Percentiles rank a stretch among this genome's conserved stretches.
These are phyloP conservation scores for Conticribra guillardii DNA, from an alignment of 108 stramenopile genomes.

Conservation along the genomic window DNA sequence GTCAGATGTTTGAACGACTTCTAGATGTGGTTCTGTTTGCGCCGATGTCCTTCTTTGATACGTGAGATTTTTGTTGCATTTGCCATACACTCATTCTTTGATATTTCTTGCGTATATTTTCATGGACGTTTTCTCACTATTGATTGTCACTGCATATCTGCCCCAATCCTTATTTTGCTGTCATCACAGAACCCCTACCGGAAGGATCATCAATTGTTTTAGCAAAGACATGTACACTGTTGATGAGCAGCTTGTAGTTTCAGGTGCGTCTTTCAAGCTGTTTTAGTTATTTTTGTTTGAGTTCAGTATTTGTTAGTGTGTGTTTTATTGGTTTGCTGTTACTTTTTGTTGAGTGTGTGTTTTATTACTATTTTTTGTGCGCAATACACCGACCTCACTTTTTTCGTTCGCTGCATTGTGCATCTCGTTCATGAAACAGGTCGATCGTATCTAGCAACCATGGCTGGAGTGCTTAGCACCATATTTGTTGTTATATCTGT, in stretches of 20 bases:
- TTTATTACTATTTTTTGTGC: too few relatives aligned
- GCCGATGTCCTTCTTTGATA: constrained; percentile 91
- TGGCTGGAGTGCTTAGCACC: constrained; percentile 72
- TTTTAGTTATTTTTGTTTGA: too few relatives aligned
- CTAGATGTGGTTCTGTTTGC: constrained; percentile 72
- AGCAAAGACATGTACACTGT: constrained; percentile 92
- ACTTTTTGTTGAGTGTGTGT: too few relatives aligned
- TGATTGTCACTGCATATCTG: too few relatives aligned
- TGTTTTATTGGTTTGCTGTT: too few relatives aligned
- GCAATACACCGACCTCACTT: too few relatives aligned
- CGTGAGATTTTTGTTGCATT: constrained; percentile 23
- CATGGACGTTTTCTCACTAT: too few relatives aligned
- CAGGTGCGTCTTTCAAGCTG: too few relatives aligned
- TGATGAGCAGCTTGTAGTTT: constrained; percentile 85
- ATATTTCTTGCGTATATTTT: too few relatives aligned
- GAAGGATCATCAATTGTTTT: constrained; percentile 80
- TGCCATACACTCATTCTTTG: neutral
- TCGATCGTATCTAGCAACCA: constrained; percentile 72
- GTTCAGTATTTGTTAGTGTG: too few relatives aligned
- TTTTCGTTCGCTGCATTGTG: too few relatives aligned
- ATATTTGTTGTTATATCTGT: constrained; percentile 80
- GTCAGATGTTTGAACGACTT: constrained; percentile 55
- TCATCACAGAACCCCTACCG: constrained; percentile 52
- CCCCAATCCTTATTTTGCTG: constrained; percentile 2
- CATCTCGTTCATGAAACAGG: too few relatives aligned